A percentile compares a stretch with the other conserved stretches of the same genome.
Evolutionary conservation across 257 asterid species (phyloP).

Genomic region (Cinchona pubescens): DNA sequence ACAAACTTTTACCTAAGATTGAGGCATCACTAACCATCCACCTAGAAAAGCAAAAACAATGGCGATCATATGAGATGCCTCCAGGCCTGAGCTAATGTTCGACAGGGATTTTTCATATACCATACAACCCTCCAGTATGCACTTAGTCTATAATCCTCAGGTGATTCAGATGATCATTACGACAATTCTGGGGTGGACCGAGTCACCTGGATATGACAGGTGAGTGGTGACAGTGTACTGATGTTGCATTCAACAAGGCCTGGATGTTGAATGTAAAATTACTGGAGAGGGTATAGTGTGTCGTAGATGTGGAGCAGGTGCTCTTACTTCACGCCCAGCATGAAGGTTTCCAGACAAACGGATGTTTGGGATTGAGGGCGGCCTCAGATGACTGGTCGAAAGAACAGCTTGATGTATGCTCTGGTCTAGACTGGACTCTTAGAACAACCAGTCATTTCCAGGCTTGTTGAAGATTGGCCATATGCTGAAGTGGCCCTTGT

Average conservation of each 20-base stretch:
- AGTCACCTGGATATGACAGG: background rate
- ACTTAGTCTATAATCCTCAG: background rate
- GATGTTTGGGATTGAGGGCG: background rate
- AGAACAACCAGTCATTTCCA: background rate
- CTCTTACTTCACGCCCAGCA: constrained; percentile 21
- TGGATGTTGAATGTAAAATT: background rate
- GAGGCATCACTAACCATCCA: background rate
- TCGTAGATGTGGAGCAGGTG: constrained; percentile 56
- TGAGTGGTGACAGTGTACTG: background rate
- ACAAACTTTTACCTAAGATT: background rate
- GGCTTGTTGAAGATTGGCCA: constrained; percentile 3
- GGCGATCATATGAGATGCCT: no score
- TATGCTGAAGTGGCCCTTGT: background rate
- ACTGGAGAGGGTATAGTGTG: constrained; percentile 11
- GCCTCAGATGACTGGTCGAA: background rate
- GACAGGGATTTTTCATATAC: no score
- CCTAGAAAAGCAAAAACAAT: background rate
- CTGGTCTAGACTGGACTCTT: constrained; percentile 4
- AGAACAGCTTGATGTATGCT: background rate
- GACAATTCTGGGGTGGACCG: background rate
- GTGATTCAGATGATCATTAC: background rate
- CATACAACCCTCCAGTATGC: background rate
- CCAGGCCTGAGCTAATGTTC: no score
- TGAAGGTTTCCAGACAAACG: constrained; percentile 3
- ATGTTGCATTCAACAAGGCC: background rate